Evolutionary conservation across 2,329 filamentous ascomycete species (phyloP), one percentile per base, ranked within the genome.

Genomic region (Colletotrichum zoysiae): DNA sequence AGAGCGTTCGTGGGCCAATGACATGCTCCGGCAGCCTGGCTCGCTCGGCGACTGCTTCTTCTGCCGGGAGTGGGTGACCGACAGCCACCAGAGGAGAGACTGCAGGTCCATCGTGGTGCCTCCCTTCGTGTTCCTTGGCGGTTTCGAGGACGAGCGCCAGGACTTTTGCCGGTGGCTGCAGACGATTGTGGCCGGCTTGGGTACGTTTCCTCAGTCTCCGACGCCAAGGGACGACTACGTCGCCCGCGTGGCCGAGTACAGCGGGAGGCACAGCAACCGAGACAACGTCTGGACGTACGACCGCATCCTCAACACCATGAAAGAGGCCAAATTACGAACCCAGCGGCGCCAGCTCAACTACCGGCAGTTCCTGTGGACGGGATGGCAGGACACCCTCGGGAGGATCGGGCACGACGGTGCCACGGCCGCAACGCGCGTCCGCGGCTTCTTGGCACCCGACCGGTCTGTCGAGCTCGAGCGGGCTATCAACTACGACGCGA

Each of bases 401-500:
- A 42, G 33, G 23, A 51, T 62, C 30, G 33, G 38, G 14, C 3
- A 14, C 33, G 59, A 62, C 46, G 11, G n/a, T 14, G 20, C 5
- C 20, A 51, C 59, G n/a, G n/a, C n/a, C 23, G 20, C 23, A 14
- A 30, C n/a, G n/a, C 46, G 59, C 20, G 59, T 51, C 14, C n/a
- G n/a, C 7, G 46, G 3, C 8, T 26, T 40, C 9, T 46, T 62
- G 14, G 4, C 16, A 3, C 14, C 33, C 14, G 46, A 9, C 33
- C 30, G 38, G 33, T 7, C 46, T 8, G 6, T 7, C 1, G 59
- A 62, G 46, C 59, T 62, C n/a, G 1, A 2, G n/a, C 8, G 51
- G n/a, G 46, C 59, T 5, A 51, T 62, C 2, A n/a, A 40, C n/a
- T 40, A 40, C 59, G 46, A 62, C 48, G 59, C 44, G n/a, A 23